phyloP scores from a whole-genome alignment of 2,329 filamentous ascomycete species.

The Tolypocladium inflatum region DNA sequence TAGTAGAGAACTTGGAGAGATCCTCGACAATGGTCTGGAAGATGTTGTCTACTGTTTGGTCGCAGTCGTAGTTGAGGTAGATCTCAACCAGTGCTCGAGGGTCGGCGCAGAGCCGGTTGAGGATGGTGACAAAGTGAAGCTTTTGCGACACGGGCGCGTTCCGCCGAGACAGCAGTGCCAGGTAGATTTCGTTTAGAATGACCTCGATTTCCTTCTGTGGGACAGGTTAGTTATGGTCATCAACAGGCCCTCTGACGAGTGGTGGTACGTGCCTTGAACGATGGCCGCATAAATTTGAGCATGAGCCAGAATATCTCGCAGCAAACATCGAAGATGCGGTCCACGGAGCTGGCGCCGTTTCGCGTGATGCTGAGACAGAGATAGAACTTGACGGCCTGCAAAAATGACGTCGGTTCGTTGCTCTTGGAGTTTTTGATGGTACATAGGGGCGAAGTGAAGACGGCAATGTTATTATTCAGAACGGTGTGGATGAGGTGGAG shows the following conservation, averaged over 20 bases:
- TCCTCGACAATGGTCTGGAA: conserved; percentile 95
- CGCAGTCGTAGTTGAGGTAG: conserved; percentile 97
- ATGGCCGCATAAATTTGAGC: conserved; percentile 84
- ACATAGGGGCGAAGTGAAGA: conserved; percentile 86
- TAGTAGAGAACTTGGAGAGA: conserved; percentile 75
- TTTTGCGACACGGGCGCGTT: conserved; percentile 86
- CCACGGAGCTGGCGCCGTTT: conserved; percentile 89
- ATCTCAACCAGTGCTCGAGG: conserved; percentile 85
- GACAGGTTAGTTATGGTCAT: conserved; percentile 14
- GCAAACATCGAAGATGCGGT: conserved; percentile 87
- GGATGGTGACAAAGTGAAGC: conserved; percentile 77
- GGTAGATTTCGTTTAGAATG: conserved; percentile 93
- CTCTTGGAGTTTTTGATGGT: conserved; percentile 87
- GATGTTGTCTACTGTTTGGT: conserved; percentile 90
- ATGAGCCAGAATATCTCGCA: conserved; percentile 98
- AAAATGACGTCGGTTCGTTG: conserved; percentile 79
- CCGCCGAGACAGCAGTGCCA: conserved; percentile 80
- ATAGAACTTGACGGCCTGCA: conserved; percentile 95
- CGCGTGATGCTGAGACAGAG: conserved; percentile 89
- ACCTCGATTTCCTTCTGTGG: conserved; percentile 88
- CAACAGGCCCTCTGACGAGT: not conserved
- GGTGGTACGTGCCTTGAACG: conserved; percentile 63
- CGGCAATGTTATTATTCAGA: conserved; percentile 83
- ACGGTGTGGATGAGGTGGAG: conserved; percentile 92
- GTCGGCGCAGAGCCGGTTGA: conserved; percentile 77